Evolutionary conservation across 2,329 filamentous ascomycete species (phyloP).

Genomic region (Raffaelea arxii): DNA sequence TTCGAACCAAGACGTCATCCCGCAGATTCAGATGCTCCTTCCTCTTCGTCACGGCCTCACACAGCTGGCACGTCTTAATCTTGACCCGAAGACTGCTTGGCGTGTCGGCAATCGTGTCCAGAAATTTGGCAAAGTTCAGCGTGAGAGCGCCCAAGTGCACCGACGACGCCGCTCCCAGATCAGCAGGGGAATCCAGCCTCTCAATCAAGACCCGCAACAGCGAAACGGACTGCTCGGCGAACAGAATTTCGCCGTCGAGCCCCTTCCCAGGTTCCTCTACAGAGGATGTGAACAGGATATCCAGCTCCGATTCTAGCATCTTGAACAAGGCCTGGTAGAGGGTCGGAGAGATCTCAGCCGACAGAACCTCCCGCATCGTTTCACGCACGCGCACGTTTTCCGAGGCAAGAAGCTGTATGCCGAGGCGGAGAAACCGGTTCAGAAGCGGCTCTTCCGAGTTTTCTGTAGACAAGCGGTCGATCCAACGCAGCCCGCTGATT

Average conservation of each 20-base stretch:
- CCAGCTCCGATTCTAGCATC: slow-evolving; percentile 55
- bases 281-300: slow-evolving; percentile 49
- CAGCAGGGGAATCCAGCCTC: slow-evolving; percentile 51
- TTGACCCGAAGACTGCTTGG: slow-evolving; percentile 51
- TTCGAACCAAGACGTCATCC: slow-evolving; percentile 59
- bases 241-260: slow-evolving; percentile 52
- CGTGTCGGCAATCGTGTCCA: slow-evolving; percentile 48
- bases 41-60: slow-evolving; percentile 53
- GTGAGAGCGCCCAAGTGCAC: slow-evolving; percentile 55
- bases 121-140: slow-evolving; percentile 57
- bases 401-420: slow-evolving; percentile 56
- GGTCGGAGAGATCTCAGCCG: slow-evolving; percentile 51
- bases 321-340: slow-evolving; percentile 56
- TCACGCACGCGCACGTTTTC: slow-evolving; percentile 55
- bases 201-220: slow-evolving; percentile 55
- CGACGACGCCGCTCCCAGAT: slow-evolving; percentile 51
- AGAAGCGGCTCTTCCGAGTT: slow-evolving; percentile 52
- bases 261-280: slow-evolving; percentile 40
- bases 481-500: slow-evolving; percentile 51
- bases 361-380: slow-evolving; percentile 56
- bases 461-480: slow-evolving; percentile 50
- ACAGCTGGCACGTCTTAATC: slow-evolving; percentile 59
- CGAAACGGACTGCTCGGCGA: slow-evolving; percentile 58
- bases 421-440: slow-evolving; percentile 49
- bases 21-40: slow-evolving; percentile 60